Evolutionary conservation across 352 stramenopile species (phyloP).

Genomic region (Phytophthora sp.): DNA sequence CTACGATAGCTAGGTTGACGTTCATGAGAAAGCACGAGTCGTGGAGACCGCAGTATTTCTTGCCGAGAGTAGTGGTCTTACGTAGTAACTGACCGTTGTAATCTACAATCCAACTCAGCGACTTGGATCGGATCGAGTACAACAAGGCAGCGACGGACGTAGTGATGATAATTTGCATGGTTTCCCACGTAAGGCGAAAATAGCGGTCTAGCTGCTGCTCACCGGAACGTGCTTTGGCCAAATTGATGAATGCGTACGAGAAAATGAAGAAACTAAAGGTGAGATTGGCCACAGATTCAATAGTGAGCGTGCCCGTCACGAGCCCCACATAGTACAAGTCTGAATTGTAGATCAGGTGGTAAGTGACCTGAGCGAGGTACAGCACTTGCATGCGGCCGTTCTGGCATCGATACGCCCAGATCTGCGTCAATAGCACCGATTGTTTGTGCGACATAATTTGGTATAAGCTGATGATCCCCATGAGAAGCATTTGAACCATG

Average conservation of each 20-base stretch:
- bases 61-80: slow-evolving; percentile 17
- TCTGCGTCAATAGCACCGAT: slow-evolving; percentile 21
- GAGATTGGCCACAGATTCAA: slow-evolving; percentile 26
- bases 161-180: slow-evolving; percentile 23
- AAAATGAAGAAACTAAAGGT: slow-evolving; percentile 30
- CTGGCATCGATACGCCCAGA: slow-evolving; percentile 28
- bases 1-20: slow-evolving; percentile 14
- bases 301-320: slow-evolving; percentile 25
- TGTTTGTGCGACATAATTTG: slow-evolving; percentile 33
- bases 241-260: slow-evolving; percentile 32
- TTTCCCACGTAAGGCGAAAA: slow-evolving; percentile 37
- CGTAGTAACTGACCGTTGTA: slow-evolving; percentile 25
- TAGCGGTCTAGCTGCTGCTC: slow-evolving; percentile 41
- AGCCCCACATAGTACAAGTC: slow-evolving; percentile 29
- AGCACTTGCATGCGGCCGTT: slow-evolving; percentile 30
- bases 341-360: slow-evolving; percentile 23
- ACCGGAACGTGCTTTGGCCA: slow-evolving; percentile 27
- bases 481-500: slow-evolving; percentile 23
- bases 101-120: slow-evolving; percentile 28
- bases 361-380: slow-evolving; percentile 23
- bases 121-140: slow-evolving; percentile 15
- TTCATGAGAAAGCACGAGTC: slow-evolving; percentile 39
- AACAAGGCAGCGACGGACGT: slow-evolving; percentile 9
- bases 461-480: slow-evolving; percentile 29
- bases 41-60: slow-evolving; percentile 31